Evolutionary conservation across 2,329 filamentous ascomycete genomes (phyloP).

Genomic region (Tolypocladium nubicola): DNA sequence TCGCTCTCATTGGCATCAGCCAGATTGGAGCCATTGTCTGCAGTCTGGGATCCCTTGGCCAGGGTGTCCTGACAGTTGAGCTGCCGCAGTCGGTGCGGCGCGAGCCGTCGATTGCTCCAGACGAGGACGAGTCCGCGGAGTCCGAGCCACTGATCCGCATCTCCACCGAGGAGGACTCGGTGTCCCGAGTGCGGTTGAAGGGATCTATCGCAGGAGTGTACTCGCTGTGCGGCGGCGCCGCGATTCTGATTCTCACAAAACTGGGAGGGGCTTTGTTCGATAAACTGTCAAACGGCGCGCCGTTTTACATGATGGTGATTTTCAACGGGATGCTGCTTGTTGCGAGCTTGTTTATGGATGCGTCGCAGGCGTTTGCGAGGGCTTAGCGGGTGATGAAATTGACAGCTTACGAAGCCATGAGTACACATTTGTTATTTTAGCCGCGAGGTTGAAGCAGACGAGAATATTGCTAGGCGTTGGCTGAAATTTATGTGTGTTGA

Average conservation of each 20-base stretch:
- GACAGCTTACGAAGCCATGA: constrained; percentile 5
- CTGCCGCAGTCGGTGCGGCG: constrained; percentile 15
- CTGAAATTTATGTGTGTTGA: neutral
- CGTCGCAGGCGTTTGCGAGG: constrained; percentile 26
- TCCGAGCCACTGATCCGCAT: constrained; percentile 27
- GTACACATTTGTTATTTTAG: neutral
- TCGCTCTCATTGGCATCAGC: constrained; percentile 74
- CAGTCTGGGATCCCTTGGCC: constrained; percentile 78
- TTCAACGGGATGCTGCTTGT: constrained; percentile 71
- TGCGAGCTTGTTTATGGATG: constrained; percentile 40
- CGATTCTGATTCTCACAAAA: constrained; percentile 87
- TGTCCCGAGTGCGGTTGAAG: constrained; percentile 57
- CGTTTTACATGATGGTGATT: constrained; percentile 87
- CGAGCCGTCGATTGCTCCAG: constrained; percentile 18
- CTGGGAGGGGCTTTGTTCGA: constrained; percentile 83
- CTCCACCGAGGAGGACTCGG: constrained; percentile 18
- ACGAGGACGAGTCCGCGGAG: constrained; percentile 30
- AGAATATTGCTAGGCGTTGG: neutral
- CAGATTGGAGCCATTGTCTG: constrained; percentile 97
- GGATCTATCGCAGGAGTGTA: constrained; percentile 93
- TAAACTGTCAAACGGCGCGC: constrained; percentile 57
- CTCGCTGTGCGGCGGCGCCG: constrained; percentile 78
- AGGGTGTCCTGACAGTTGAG: constrained; percentile 57
- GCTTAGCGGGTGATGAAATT: neutral
- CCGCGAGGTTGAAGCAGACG: neutral